Conservation (phyloP, 2,329 filamentous ascomycete species). For the Dendryphion nanum region DNA sequence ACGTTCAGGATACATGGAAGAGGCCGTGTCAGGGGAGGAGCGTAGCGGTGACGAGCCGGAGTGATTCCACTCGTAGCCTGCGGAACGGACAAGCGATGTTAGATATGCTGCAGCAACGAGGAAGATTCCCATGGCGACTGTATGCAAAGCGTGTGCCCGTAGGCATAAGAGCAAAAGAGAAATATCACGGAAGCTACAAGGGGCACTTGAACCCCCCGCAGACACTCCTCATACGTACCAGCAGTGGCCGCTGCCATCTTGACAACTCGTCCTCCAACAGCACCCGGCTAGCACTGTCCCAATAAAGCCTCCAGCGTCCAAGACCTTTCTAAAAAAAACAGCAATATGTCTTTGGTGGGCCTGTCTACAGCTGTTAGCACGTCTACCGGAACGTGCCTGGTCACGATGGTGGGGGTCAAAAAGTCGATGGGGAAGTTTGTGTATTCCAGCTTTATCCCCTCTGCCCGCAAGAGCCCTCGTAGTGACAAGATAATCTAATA, state of each 20-base stretch:
- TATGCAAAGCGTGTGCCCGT: too few relatives aligned
- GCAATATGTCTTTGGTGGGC: not conserved
- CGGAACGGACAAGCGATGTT: constrained; percentile 31
- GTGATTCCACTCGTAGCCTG: constrained; percentile 43
- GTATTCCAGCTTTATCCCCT: too few relatives aligned
- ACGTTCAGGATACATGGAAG: constrained; percentile 80
- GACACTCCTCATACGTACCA: constrained; percentile 33
- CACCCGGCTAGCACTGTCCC: constrained; percentile 19
- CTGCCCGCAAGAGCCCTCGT: too few relatives aligned
- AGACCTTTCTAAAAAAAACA: not conserved
- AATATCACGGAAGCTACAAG: constrained; percentile 16
- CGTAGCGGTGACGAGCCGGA: constrained; percentile 37
- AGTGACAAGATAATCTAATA: too few relatives aligned
- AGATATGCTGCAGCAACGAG: constrained; percentile 29
- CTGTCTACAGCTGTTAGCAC: constrained; percentile 11
- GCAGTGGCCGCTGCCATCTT: constrained; percentile 43
- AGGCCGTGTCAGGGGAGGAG: constrained; percentile 66
- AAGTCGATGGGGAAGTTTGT: too few relatives aligned
- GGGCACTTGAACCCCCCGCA: constrained; percentile 19
- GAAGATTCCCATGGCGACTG: constrained; percentile 15
- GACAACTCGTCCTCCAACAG: constrained; percentile 19
- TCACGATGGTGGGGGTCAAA: too few relatives aligned
- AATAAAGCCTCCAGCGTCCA: constrained; percentile 11
- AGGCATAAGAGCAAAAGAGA: constrained; percentile 10
- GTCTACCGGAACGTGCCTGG: too few relatives aligned